phyloP scores from a whole-genome alignment of 2,329 filamentous ascomycete genomes.

The Elsinoe fawcettii region DNA sequence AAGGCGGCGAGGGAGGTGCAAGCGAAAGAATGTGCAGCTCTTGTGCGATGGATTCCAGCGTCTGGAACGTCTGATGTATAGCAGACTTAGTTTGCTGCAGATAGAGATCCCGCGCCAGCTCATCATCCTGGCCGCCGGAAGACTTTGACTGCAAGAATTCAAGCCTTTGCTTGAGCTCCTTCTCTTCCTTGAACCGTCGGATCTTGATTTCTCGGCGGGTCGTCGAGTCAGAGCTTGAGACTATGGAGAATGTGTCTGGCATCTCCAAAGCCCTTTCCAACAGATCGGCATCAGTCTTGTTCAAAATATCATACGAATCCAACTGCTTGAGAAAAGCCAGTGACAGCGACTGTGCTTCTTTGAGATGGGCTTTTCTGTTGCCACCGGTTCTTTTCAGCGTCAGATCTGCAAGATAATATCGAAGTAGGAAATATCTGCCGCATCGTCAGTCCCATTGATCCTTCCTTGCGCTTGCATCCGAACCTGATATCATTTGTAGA shows the following conservation, averaged over 20 bases:
- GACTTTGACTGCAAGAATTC: constrained; percentile 58
- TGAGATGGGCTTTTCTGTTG: constrained; percentile 57
- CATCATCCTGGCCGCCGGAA: constrained; percentile 65
- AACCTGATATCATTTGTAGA: constrained; percentile 76
- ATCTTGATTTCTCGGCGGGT: constrained; percentile 78
- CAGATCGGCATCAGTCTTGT: constrained; percentile 55
- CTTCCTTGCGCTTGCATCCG: constrained; percentile 16
- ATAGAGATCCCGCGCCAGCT: constrained; percentile 70
- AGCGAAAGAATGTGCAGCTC: constrained; percentile 75
- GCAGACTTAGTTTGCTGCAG: constrained; percentile 66
- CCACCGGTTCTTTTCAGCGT: constrained; percentile 57
- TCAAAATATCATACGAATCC: constrained; percentile 70
- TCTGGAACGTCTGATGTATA: constrained; percentile 73
- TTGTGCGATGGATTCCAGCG: constrained; percentile 76
- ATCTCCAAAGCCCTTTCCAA: constrained; percentile 67
- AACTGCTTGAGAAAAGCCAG: constrained; percentile 69
- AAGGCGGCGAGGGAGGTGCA: constrained; percentile 51
- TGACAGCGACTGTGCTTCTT: constrained; percentile 60
- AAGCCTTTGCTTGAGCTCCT: constrained; percentile 74
- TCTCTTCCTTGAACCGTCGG: constrained; percentile 73
- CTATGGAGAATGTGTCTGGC: constrained; percentile 64
- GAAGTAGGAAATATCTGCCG: constrained; percentile 62
- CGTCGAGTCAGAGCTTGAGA: constrained; percentile 57
- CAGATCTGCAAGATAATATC: constrained; percentile 73
- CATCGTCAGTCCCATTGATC: background rate